Percentiles rank a stretch among this genome's conserved stretches.
Conservation (phyloP, 2,329 filamentous ascomycete species). For the Colletotrichum abscissum region DNA sequence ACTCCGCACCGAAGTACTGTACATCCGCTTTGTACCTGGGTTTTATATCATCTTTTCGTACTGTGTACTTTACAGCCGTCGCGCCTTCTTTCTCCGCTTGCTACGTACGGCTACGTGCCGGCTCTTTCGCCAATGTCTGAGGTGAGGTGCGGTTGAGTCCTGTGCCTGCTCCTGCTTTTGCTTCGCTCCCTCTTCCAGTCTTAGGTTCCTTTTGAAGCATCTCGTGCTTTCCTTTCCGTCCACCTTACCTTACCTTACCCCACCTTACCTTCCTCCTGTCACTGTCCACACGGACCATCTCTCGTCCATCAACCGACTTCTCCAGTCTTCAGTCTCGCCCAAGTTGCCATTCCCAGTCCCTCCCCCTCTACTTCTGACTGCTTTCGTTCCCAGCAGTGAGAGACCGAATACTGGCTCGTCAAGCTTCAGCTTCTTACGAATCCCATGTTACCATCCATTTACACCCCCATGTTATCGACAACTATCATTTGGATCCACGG, state of each 20-base stretch:
- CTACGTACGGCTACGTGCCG: conserved; percentile 1
- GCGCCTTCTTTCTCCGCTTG: conserved; percentile 1
- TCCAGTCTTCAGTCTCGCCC: neutral
- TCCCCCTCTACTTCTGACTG: neutral
- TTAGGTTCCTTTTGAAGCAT: no score
- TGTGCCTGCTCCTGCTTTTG: neutral
- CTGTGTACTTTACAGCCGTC: conserved; percentile 46
- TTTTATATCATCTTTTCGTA: conserved; percentile 39
- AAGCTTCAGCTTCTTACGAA: neutral
- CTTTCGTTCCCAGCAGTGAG: neutral
- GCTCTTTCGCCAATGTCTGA: conserved; percentile 23
- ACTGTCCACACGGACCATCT: conserved; percentile 7
- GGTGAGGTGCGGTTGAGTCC: neutral
- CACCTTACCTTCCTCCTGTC: neutral
- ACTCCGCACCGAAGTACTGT: conserved; percentile 49
- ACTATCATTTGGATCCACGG: neutral
- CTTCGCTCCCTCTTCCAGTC: no score
- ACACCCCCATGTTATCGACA: conserved; percentile 13
- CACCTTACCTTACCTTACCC: no score
- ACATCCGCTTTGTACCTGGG: conserved; percentile 47
- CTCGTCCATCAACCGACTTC: neutral
- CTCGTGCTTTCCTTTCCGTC: no score
- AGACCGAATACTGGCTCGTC: neutral
- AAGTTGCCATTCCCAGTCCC: neutral
- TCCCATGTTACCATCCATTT: neutral